These are phyloP conservation scores for Naganishia vishniacii DNA, from an alignment of 768 basidiomycete species.

Conservation along the genomic window DNA sequence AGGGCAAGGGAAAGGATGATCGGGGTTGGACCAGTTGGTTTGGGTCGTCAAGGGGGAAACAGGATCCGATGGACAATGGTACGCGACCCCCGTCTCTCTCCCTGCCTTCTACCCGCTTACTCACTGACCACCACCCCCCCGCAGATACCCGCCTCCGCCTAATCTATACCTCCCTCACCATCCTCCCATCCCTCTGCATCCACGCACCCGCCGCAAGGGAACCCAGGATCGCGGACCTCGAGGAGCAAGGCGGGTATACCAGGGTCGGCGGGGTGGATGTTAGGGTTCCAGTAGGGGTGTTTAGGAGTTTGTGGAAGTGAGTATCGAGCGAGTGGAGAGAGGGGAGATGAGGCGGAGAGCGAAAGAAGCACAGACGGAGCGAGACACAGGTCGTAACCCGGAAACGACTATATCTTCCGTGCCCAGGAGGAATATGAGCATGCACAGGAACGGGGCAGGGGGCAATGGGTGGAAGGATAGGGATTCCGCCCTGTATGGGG, in stretches of 20 bases:
- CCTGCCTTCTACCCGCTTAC: too few species aligned
- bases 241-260: constrained; percentile 45
- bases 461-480: too few species aligned
- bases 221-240: constrained; percentile 40
- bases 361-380: too few species aligned
- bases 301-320: constrained; percentile 43
- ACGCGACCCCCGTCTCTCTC: too few species aligned
- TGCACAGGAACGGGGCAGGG: too few species aligned
- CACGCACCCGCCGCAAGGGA: constrained; percentile 43
- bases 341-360: too few species aligned
- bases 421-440: too few species aligned
- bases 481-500: too few species aligned
- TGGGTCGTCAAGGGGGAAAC: constrained; percentile 38
- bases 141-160: constrained; percentile 39
- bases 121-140: too few species aligned
- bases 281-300: constrained; percentile 41
- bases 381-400: too few species aligned
- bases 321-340: constrained; percentile 11
- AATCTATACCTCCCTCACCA: constrained; percentile 44
- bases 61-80: too few species aligned
- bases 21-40: constrained; percentile 32
- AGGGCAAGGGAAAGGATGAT: constrained; percentile 1
- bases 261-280: constrained; percentile 44
- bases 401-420: too few species aligned
- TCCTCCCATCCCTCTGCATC: constrained; percentile 43